Conservation (phyloP, 139 green algal species). For the Haematococcus lacustris region DNA sequence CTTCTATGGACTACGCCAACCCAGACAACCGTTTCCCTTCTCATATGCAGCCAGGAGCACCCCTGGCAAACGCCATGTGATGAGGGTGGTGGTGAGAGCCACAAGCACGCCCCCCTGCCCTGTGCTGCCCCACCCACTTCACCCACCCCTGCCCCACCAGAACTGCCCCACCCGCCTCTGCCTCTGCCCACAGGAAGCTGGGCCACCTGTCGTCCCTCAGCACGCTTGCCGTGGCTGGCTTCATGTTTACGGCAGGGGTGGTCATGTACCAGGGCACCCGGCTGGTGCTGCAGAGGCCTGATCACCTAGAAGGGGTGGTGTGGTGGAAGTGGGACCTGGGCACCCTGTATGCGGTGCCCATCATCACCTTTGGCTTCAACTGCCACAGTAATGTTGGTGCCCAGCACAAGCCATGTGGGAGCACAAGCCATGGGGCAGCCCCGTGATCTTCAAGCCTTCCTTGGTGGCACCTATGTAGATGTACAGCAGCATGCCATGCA, state of each 20-base stretch:
- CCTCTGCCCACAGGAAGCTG: slow-evolving; percentile 26
- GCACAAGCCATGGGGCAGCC: slow-evolving; percentile 5
- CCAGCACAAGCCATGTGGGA: not conserved
- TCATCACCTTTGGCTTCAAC: slow-evolving; percentile 76
- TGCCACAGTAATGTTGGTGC: slow-evolving; percentile 53
- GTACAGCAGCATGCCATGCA: not conserved
- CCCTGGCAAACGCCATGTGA: too few species aligned
- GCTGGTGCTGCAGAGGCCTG: slow-evolving; percentile 10
- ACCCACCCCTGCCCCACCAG: too few species aligned
- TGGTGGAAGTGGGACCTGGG: slow-evolving; percentile 30
- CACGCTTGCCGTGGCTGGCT: slow-evolving; percentile 40
- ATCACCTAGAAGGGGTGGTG: slow-evolving; percentile 10
- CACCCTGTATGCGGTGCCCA: slow-evolving; percentile 53
- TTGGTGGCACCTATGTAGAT: not conserved
- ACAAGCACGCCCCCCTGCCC: too few species aligned
- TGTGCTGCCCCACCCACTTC: too few species aligned
- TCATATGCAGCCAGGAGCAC: too few species aligned
- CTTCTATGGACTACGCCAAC: too few species aligned
- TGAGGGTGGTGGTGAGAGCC: too few species aligned
- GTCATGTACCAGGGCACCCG: slow-evolving; percentile 14
- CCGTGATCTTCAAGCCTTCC: slow-evolving; percentile 14
- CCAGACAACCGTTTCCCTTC: too few species aligned
- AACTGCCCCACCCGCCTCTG: too few species aligned
- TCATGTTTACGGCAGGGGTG: slow-evolving; percentile 19
- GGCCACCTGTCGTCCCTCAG: slow-evolving; percentile 29